Conservation (phyloP, 768 basidiomycete genomes). For the Tephrocybe sp. region DNA sequence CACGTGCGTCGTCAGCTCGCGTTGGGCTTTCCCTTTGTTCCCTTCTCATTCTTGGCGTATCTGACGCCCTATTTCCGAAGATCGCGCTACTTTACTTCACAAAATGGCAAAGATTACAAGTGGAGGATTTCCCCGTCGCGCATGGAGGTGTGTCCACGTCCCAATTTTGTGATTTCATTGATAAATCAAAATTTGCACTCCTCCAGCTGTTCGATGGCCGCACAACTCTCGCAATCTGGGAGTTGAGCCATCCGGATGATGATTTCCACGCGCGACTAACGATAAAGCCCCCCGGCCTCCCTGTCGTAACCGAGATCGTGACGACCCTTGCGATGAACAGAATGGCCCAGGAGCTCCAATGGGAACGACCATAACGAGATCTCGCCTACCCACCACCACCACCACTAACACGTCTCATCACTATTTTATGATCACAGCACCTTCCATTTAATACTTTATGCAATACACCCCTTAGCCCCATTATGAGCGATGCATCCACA, state of each 20-base stretch:
- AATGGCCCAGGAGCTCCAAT: constrained; percentile 61
- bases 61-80: constrained; percentile 32
- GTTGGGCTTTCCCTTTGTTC: constrained; percentile 4
- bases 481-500: constrained; percentile 5
- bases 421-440: constrained; percentile 8
- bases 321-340: constrained; percentile 75
- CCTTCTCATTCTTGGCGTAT: constrained; percentile 2
- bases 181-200: too few species aligned
- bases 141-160: constrained; percentile 59
- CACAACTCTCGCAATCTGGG: constrained; percentile 66
- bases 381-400: background rate
- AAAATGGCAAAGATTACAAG: constrained; percentile 70
- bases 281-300: constrained; percentile 56
- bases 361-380: constrained; percentile 32
- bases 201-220: constrained; percentile 64
- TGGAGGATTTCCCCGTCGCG: constrained; percentile 65
- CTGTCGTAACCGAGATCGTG: constrained; percentile 73
- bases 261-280: constrained; percentile 61
- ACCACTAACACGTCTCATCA: too few species aligned
- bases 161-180: too few species aligned
- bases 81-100: constrained; percentile 73
- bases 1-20: constrained; percentile 44
- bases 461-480: constrained; percentile 11
- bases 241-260: constrained; percentile 55
- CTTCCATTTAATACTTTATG: constrained; percentile 15